These are phyloP conservation scores for Phytophthora rubi DNA, from an alignment of 352 stramenopile genomes.

Conservation along the genomic window DNA sequence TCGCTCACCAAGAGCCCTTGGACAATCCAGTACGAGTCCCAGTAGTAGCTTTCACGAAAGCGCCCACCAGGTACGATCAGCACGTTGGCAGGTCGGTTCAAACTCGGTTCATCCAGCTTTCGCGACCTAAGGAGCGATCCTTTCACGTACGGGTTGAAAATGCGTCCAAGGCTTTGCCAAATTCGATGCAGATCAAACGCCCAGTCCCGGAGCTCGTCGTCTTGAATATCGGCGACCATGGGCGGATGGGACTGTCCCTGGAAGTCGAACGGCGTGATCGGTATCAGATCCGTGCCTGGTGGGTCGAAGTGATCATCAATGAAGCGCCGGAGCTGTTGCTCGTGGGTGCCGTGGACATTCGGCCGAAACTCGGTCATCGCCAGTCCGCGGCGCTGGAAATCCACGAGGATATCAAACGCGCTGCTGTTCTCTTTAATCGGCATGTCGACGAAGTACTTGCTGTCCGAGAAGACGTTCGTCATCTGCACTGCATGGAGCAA, in stretches of 20 bases:
- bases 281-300: slow-evolving; percentile 75
- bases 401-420: slow-evolving; percentile 69
- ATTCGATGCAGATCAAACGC: slow-evolving; percentile 73
- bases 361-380: slow-evolving; percentile 60
- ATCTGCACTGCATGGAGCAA: slow-evolving; percentile 79
- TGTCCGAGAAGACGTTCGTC: slow-evolving; percentile 84
- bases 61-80: slow-evolving; percentile 89
- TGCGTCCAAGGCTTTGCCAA: slow-evolving; percentile 75
- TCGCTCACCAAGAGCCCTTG: slow-evolving; percentile 83
- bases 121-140: slow-evolving; percentile 62
- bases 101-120: slow-evolving; percentile 39
- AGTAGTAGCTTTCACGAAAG: slow-evolving; percentile 95
- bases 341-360: slow-evolving; percentile 34
- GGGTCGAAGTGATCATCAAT: slow-evolving; percentile 85
- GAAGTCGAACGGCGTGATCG: slow-evolving; percentile 77
- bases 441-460: slow-evolving; percentile 95
- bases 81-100: slow-evolving; percentile 55
- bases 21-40: slow-evolving; percentile 95
- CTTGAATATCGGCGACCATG: slow-evolving; percentile 59
- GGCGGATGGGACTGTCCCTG: slow-evolving; percentile 57
- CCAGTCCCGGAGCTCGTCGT: slow-evolving; percentile 65
- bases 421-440: slow-evolving; percentile 86
- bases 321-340: slow-evolving; percentile 62
- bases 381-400: slow-evolving; percentile 66
- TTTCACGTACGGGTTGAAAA: slow-evolving; percentile 56